Percentiles rank a stretch among this genome's conserved stretches.
phyloP scores from a whole-genome alignment of 768 basidiomycete species.

The Mycena sanguinolenta region DNA sequence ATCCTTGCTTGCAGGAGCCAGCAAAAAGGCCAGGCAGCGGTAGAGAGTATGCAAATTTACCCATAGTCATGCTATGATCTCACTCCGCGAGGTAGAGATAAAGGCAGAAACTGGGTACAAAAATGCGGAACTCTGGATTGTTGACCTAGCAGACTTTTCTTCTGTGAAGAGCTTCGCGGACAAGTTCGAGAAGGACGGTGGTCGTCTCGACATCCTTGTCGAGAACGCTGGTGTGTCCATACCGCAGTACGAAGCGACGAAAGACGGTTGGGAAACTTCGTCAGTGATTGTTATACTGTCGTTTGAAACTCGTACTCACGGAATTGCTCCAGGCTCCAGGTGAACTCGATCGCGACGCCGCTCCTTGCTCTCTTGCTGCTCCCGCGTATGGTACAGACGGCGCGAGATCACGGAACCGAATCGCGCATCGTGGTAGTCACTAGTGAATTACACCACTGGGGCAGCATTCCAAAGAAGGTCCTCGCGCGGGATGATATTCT shows the following conservation, averaged over 20 bases:
- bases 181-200: constrained; percentile 40
- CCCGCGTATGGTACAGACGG: constrained; percentile 44
- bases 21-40: constrained; percentile 15
- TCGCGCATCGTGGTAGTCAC: constrained; percentile 41
- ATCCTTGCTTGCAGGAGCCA: constrained; percentile 49
- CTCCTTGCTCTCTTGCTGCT: constrained; percentile 45
- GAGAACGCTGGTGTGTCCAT: constrained; percentile 43
- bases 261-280: constrained; percentile 49
- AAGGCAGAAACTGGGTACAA: constrained; percentile 34
- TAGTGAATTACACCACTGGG: constrained; percentile 42
- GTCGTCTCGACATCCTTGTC: constrained; percentile 46
- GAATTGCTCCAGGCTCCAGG: constrained; percentile 43
- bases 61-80: neutral
- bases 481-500: constrained; percentile 21
- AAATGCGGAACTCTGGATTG: constrained; percentile 42
- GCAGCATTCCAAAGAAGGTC: constrained; percentile 10
- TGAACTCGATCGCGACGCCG: constrained; percentile 48
- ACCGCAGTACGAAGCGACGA: constrained; percentile 37
- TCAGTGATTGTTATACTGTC: neutral
- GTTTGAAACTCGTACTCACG: neutral
- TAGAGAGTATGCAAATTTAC: constrained; percentile 14
- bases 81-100: constrained; percentile 7
- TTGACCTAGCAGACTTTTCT: constrained; percentile 50
- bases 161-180: constrained; percentile 49
- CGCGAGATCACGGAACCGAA: constrained; percentile 15